Percentiles rank a stretch among this genome's conserved stretches.
Conservation (phyloP, 202 grass and related monocot species). For the Schoenoplectus tabernaemontani region DNA sequence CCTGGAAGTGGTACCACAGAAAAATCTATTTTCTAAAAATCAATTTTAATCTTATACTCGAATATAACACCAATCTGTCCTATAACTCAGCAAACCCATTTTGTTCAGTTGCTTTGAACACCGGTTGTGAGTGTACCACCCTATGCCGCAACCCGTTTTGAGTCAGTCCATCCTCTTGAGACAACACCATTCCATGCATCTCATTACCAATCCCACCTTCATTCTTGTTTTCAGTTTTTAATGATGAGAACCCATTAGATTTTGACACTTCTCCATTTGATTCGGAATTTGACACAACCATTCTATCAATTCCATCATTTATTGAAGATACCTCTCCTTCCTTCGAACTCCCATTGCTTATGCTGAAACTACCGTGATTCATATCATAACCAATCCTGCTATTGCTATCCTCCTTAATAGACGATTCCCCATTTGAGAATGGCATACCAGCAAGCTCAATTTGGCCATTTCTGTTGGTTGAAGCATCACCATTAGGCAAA, state of each 20-base stretch:
- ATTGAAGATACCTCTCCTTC: not conserved
- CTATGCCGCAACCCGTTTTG: slow-evolving; percentile 22
- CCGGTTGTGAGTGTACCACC: slow-evolving; percentile 19
- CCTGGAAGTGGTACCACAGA: slow-evolving; percentile 36
- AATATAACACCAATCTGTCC: slow-evolving; percentile 33
- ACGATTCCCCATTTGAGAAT: slow-evolving; percentile 24
- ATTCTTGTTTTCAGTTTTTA: not conserved
- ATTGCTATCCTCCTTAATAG: slow-evolving; percentile 14
- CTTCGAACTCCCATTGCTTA: not conserved
- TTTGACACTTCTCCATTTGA: slow-evolving; percentile 7
- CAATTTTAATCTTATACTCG: slow-evolving; percentile 30
- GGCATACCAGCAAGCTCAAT: slow-evolving; percentile 20
- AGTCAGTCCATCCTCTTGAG: slow-evolving; percentile 25
- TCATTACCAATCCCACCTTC: not conserved
- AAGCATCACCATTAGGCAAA: slow-evolving; percentile 7
- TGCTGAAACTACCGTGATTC: slow-evolving; percentile 1
- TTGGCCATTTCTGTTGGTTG: slow-evolving; percentile 20
- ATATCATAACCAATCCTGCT: slow-evolving; percentile 8
- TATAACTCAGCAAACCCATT: slow-evolving; percentile 23
- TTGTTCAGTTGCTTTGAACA: slow-evolving; percentile 18
- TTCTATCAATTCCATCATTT: slow-evolving; percentile 6
- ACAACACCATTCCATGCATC: not conserved
- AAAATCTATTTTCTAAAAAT: slow-evolving; percentile 33
- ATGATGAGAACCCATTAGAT: not conserved
- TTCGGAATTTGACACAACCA: not conserved